Percentiles rank a stretch among this genome's conserved stretches.
phyloP scores from a whole-genome alignment of 164 flowering plant genomes.

The Berberis vulgaris region DNA sequence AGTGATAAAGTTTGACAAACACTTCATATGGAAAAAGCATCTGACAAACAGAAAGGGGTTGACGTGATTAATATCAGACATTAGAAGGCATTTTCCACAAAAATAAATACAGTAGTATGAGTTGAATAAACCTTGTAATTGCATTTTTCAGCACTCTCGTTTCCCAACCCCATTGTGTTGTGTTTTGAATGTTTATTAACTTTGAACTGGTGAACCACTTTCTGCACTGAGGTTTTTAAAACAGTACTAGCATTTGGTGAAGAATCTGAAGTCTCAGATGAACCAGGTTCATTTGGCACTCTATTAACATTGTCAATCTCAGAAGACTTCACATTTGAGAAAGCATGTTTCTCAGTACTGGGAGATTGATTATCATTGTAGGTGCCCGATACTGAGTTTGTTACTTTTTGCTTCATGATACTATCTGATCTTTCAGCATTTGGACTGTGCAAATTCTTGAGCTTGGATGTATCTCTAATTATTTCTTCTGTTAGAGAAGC shows the following conservation, averaged over 20 bases:
- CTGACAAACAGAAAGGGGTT: conserved; percentile 26
- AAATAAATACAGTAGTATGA: background rate
- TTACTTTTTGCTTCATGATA: no score
- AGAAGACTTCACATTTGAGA: no score
- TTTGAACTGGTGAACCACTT: conserved; percentile 58
- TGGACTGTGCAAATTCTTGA: background rate
- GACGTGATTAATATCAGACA: conserved; percentile 1
- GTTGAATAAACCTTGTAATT: conserved; percentile 37
- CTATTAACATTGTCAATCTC: conserved; percentile 7
- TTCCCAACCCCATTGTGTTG: conserved; percentile 16
- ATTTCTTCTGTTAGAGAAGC: conserved; percentile 13
- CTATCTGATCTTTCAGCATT: no score
- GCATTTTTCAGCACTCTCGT: conserved; percentile 33
- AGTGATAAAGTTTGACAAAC: conserved; percentile 63
- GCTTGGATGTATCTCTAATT: conserved; percentile 3
- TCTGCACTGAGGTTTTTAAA: conserved; percentile 46
- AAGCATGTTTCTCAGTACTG: conserved; percentile 13
- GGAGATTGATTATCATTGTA: background rate
- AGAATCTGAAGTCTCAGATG: conserved; percentile 18
- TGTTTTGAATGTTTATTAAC: conserved; percentile 37
- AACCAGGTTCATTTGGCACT: background rate
- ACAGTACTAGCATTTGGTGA: conserved; percentile 30
- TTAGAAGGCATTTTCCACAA: background rate
- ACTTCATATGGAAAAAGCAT: conserved; percentile 60
- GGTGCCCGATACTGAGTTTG: no score